These are phyloP conservation scores for Fonsecaea pedrosoi DNA, from an alignment of 2,329 filamentous ascomycete genomes.

Conservation along the genomic window DNA sequence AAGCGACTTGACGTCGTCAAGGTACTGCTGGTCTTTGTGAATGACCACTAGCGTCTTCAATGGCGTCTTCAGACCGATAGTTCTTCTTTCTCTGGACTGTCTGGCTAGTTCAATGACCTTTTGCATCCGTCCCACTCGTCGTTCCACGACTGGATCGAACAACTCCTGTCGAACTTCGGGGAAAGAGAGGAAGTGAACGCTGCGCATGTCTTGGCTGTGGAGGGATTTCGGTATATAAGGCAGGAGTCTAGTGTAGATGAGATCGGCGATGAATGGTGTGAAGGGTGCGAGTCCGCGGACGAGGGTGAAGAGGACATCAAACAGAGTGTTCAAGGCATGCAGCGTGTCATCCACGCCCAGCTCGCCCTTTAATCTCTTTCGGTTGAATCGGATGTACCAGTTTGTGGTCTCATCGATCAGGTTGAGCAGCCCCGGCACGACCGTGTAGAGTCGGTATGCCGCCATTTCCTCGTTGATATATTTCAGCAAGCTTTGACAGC, in stretches of 20 bases:
- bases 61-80: constrained; percentile 87
- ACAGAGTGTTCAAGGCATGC: constrained; percentile 90
- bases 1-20: constrained; percentile 84
- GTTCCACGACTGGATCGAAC: constrained; percentile 84
- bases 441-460: constrained; percentile 79
- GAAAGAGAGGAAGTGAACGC: constrained; percentile 91
- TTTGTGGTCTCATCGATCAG: constrained; percentile 90
- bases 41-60: constrained; percentile 89
- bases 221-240: constrained; percentile 79
- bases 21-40: constrained; percentile 79
- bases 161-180: constrained; percentile 87
- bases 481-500: constrained; percentile 80
- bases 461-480: constrained; percentile 88
- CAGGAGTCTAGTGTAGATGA: constrained; percentile 84
- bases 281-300: constrained; percentile 90
- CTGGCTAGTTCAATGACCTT: constrained; percentile 90
- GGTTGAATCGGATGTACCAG: constrained; percentile 92
- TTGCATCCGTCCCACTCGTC: constrained; percentile 89
- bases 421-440: constrained; percentile 77
- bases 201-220: constrained; percentile 74
- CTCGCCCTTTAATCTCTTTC: constrained; percentile 83
- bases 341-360: constrained; percentile 83
- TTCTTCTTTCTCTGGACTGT: constrained; percentile 82
- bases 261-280: constrained; percentile 93
- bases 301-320: constrained; percentile 89